Evolutionary conservation across 1,139 yeast genomes (phyloP).

Genomic region (Yamadazyma sp.): DNA sequence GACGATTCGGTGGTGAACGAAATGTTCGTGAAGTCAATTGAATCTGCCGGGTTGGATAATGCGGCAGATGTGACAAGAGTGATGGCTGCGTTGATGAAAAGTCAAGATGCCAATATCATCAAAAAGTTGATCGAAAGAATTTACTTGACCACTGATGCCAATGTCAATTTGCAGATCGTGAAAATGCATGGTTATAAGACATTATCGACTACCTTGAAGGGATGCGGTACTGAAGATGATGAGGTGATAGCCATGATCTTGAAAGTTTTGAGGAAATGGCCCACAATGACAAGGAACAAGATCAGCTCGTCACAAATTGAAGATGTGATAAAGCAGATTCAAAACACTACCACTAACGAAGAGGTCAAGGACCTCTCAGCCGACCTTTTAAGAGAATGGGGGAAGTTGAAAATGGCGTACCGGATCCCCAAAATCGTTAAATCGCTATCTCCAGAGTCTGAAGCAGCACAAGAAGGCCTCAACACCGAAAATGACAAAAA

Average conservation of each 20-base stretch:
- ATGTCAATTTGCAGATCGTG: conserved; percentile 61
- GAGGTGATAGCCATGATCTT: conserved; percentile 48
- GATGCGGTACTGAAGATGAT: conserved; percentile 32
- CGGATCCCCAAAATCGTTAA: conserved; percentile 62
- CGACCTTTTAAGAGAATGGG: conserved; percentile 66
- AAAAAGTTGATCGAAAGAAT: conserved; percentile 69
- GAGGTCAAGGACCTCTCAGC: conserved; percentile 39
- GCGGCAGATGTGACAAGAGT: conserved; percentile 71
- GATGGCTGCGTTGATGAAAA: conserved; percentile 79
- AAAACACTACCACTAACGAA: conserved; percentile 26
- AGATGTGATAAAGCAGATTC: conserved; percentile 52
- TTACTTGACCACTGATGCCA: conserved; percentile 52
- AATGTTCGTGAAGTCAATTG: conserved; percentile 61
- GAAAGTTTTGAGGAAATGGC: conserved; percentile 68
- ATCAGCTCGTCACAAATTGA: conserved; percentile 81
- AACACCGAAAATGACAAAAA: conserved; percentile 9
- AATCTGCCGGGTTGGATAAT: conserved; percentile 49
- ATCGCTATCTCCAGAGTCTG: neutral
- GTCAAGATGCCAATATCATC: conserved; percentile 68
- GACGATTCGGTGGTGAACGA: conserved; percentile 63
- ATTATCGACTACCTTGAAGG: conserved; percentile 58
- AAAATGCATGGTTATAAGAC: conserved; percentile 88
- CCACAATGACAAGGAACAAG: conserved; percentile 77
- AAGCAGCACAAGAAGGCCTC: conserved; percentile 1
- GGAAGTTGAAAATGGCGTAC: conserved; percentile 73